These are phyloP conservation scores for Pichia gijzeniarum DNA, from an alignment of 805 yeast genomes.

Conservation along the genomic window DNA sequence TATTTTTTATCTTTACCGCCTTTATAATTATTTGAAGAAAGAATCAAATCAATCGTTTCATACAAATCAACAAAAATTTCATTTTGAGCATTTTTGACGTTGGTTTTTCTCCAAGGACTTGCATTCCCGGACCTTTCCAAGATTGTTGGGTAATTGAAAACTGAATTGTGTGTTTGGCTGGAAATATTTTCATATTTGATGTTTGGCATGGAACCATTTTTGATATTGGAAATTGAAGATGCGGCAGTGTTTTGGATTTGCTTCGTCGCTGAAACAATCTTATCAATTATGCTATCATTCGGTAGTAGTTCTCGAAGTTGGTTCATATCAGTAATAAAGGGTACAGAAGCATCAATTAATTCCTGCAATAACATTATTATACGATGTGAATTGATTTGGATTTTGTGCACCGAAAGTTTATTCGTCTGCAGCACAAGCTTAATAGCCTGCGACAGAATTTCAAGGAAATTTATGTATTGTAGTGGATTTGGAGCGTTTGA, in stretches of 20 bases:
- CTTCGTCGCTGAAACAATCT: constrained; percentile 39
- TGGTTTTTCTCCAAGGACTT: constrained; percentile 74
- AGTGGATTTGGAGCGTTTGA: constrained; percentile 34
- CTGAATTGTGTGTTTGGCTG: background rate
- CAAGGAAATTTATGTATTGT: constrained; percentile 37
- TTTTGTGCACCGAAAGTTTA: constrained; percentile 48
- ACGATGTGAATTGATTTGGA: constrained; percentile 66
- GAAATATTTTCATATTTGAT: constrained; percentile 11
- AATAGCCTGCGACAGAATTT: constrained; percentile 34
- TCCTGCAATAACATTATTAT: constrained; percentile 66
- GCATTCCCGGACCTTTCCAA: constrained; percentile 32
- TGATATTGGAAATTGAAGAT: constrained; percentile 23
- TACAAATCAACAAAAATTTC: constrained; percentile 81
- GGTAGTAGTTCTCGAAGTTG: constrained; percentile 67
- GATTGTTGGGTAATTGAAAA: constrained; percentile 15
- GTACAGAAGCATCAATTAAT: constrained; percentile 71
- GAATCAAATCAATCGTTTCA: constrained; percentile 56
- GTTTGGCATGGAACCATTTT: constrained; percentile 17
- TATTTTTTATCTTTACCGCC: background rate
- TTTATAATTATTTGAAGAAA: constrained; percentile 31
- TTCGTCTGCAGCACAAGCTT: constrained; percentile 36
- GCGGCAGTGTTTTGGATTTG: constrained; percentile 30
- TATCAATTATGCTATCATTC: constrained; percentile 47
- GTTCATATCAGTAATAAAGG: constrained; percentile 67
- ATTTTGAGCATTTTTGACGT: constrained; percentile 68